Percentiles rank a stretch among this genome's conserved stretches.
phyloP scores from a whole-genome alignment of 495 filamentous ascomycete genomes.

The Penicillium pancosmium region DNA sequence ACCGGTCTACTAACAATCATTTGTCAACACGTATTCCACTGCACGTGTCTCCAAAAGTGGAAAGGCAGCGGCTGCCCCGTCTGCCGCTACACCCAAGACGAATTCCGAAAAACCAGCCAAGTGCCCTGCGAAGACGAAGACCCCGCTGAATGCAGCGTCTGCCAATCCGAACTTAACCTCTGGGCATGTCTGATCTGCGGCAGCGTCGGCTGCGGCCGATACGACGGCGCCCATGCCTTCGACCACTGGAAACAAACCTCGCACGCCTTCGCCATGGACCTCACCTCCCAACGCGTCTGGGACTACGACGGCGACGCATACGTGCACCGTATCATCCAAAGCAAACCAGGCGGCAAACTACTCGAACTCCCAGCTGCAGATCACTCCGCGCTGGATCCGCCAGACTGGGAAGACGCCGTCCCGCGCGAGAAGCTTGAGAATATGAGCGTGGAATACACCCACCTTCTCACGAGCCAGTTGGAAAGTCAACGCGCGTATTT shows the following conservation, averaged over 20 bases:
- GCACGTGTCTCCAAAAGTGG: conserved; percentile 96
- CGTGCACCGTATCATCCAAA: conserved; percentile 92
- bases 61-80: conserved; percentile 91
- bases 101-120: conserved; percentile 39
- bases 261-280: conserved; percentile 91
- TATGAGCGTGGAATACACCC: conserved; percentile 91
- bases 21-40: conserved; percentile 98
- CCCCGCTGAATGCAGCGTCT: conserved; percentile 66
- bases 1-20: conserved; percentile 92
- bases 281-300: conserved; percentile 93
- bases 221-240: conserved; percentile 92
- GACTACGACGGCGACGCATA: conserved; percentile 95
- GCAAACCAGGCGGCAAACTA: conserved; percentile 84
- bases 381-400: conserved; percentile 45
- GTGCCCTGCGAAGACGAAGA: conserved; percentile 37
- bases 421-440: conserved; percentile 89
- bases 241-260: conserved; percentile 87
- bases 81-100: conserved; percentile 81
- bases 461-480: conserved; percentile 86
- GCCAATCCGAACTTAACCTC: conserved; percentile 76
- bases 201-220: conserved; percentile 88
- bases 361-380: conserved; percentile 72
- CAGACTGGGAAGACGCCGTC: conserved; percentile 67
- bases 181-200: conserved; percentile 97
- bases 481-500: conserved; percentile 93